A percentile compares a stretch with the other conserved stretches of the same genome.
These are phyloP conservation scores for Ampelocalamus luodianensis DNA, from an alignment of 176 grass and related monocot species.

Conservation along the genomic window DNA sequence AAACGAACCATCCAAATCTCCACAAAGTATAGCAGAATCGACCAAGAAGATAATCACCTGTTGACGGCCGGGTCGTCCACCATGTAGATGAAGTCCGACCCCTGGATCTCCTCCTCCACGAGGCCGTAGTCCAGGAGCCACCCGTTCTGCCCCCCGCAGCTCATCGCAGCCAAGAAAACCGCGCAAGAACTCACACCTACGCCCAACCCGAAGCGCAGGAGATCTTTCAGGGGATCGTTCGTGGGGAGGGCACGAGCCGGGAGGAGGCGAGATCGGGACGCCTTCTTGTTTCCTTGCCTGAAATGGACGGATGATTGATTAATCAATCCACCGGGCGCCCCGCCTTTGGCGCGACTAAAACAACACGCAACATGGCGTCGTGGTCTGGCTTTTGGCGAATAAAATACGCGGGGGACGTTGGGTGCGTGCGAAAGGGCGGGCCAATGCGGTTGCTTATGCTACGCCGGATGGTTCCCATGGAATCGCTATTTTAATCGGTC, in stretches of 20 bases:
- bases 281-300: neutral
- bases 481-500: neutral
- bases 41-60: conserved; percentile 43
- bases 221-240: neutral
- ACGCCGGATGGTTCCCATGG: conserved; percentile 9
- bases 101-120: conserved; percentile 64
- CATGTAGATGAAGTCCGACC: conserved; percentile 75
- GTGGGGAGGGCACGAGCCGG: conserved; percentile 35
- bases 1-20: neutral
- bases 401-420: neutral
- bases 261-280: conserved; percentile 12
- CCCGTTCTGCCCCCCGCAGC: conserved; percentile 47
- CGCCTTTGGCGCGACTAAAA: conserved; percentile 32
- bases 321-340: neutral
- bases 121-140: conserved; percentile 83
- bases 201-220: neutral
- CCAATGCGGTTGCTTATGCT: no score
- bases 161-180: conserved; percentile 10
- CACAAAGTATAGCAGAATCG: neutral
- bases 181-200: neutral
- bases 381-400: conserved; percentile 33
- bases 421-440: neutral
- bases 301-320: neutral
- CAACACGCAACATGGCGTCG: conserved; percentile 26
- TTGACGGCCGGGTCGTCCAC: conserved; percentile 66